phyloP scores from a whole-genome alignment of 1,139 yeast species.

The Lodderomyces elongisporus region DNA sequence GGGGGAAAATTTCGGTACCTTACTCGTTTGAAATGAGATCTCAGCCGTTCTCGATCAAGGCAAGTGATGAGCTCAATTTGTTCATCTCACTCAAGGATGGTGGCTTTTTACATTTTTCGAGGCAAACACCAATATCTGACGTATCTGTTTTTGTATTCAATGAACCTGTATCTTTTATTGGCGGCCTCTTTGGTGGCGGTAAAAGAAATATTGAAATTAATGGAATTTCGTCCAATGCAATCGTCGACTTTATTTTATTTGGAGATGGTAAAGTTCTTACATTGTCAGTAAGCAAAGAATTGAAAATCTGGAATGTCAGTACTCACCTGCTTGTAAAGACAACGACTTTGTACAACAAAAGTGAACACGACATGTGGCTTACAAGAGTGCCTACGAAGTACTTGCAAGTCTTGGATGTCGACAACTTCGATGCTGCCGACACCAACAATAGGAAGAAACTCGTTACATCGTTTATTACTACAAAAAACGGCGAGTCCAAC shows the following conservation, averaged over 20 bases:
- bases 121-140: conserved; percentile 30
- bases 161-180: conserved; percentile 45
- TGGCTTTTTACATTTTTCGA: conserved; percentile 51
- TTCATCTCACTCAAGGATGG: conserved; percentile 70
- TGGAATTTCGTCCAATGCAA: conserved; percentile 28
- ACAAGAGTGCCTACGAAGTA: conserved; percentile 30
- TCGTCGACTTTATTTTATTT: conserved; percentile 25
- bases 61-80: conserved; percentile 38
- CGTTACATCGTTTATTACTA: conserved; percentile 14
- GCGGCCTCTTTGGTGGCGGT: conserved; percentile 18
- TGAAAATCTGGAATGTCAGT: conserved; percentile 54
- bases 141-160: conserved; percentile 50
- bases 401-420: conserved; percentile 16
- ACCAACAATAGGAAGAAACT: conserved; percentile 8
- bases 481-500: conserved; percentile 10
- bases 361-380: conserved; percentile 22
- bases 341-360: conserved; percentile 13
- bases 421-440: too few relatives aligned
- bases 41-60: conserved; percentile 50
- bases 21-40: conserved; percentile 67
- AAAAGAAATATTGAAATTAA: conserved; percentile 18
- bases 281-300: conserved; percentile 42
- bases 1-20: conserved; percentile 68
- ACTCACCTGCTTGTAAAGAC: conserved; percentile 23
- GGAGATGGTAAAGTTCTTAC: conserved; percentile 16